Evolutionary conservation across 2,329 filamentous ascomycete genomes (phyloP), one percentile per base, ranked within the genome.

Genomic region (Sporothrix inflata): DNA sequence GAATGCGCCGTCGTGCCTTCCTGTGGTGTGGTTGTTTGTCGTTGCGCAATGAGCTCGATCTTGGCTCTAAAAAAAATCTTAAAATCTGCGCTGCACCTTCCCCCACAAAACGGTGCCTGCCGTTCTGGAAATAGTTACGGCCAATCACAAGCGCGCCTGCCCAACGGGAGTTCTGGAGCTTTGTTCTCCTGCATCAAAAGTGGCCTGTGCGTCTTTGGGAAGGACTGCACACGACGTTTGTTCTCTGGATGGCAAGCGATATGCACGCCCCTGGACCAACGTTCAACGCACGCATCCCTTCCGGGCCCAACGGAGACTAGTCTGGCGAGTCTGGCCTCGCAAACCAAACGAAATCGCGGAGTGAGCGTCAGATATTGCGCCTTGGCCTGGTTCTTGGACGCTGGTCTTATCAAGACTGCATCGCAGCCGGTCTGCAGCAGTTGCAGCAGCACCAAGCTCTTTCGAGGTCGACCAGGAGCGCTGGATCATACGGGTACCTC

Each of bases 131-230:
- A 47, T 16, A 47, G 47, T 34, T 47, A 0, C 55, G 34, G 65
- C 72, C 72, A 73, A 73, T 71, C 69, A 73, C 21, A 16, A 21
- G 24, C 45, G 30, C 19, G 14, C 63, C 19, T n/a, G 21, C 24
- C 49, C 27, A 38, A 67, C 12, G 24, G 11, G 27, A 14, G 40
- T 51, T 30, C 16, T 30, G 42, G 69, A 71, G 65, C 69, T 71
- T 61, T 68, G 72, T 70, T 71, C 72, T 71, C 69, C 65, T 73
- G 69, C 72, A 73, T 55, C 27, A n/a, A 45, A 40, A 42, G 47
- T 71, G 72, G 72, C 45, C 72, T 60, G 72, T 73, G 72, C 72
- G 67, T 60, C 24, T 40, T 55, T n/a, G n/a, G n/a, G n/a, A n/a
- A n/a, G n/a, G n/a, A n/a, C n/a, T n/a, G n/a, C n/a, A n/a, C n/a